Evolutionary conservation across 805 yeast species (phyloP).

Genomic region (Yarrowia keelungensis): DNA sequence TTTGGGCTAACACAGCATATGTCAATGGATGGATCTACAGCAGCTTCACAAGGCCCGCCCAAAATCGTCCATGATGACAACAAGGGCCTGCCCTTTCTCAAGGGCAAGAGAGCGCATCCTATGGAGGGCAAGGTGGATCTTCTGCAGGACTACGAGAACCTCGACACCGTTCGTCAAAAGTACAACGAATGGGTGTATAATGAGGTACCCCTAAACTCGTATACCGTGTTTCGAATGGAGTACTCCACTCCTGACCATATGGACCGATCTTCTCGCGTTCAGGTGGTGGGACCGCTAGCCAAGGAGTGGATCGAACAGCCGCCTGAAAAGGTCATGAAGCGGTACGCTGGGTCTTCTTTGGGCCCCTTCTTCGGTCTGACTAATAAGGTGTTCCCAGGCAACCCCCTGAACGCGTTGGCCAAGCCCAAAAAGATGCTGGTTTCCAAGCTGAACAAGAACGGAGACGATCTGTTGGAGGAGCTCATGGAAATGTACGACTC

Average conservation of each 20-base stretch:
- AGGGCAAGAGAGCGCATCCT: conserved; percentile 18
- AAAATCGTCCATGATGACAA: conserved; percentile 11
- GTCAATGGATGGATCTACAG: conserved; percentile 34
- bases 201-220: conserved; percentile 43
- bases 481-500: conserved; percentile 35
- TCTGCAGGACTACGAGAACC: conserved; percentile 19
- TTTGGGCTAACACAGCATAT: conserved; percentile 8
- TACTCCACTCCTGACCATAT: conserved; percentile 46
- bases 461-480: conserved; percentile 29
- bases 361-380: conserved; percentile 24
- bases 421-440: conserved; percentile 25
- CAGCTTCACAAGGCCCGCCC: conserved; percentile 1
- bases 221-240: conserved; percentile 49
- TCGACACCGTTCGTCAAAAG: conserved; percentile 12
- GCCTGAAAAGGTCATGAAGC: conserved; percentile 20
- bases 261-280: conserved; percentile 47
- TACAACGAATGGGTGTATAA: conserved; percentile 20
- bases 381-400: conserved; percentile 7
- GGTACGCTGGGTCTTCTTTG: conserved; percentile 23
- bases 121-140: conserved; percentile 28
- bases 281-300: conserved; percentile 50
- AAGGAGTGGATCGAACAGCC: conserved; percentile 42
- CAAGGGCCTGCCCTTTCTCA: conserved; percentile 23
- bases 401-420: conserved; percentile 9
- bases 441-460: conserved; percentile 18